Percentiles rank a stretch among this genome's conserved stretches.
Conservation (phyloP, 2,329 filamentous ascomycete species). For the Triangularia setosa region DNA sequence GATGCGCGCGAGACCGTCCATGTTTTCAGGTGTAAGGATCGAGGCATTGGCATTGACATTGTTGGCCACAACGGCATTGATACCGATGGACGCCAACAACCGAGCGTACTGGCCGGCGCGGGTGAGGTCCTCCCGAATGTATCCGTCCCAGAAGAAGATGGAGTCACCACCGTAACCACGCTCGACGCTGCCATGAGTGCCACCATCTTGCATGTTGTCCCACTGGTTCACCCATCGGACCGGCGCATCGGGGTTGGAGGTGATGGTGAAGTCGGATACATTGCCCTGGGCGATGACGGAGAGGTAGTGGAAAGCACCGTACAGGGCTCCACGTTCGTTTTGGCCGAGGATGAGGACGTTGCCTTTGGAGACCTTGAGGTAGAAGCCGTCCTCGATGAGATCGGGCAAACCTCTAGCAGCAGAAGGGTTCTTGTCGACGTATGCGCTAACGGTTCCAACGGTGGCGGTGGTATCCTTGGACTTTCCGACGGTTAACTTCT, state of each 20-base stretch:
- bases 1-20: slow-evolving; percentile 58
- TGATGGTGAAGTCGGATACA: slow-evolving; percentile 43
- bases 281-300: slow-evolving; percentile 60
- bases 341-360: slow-evolving; percentile 57
- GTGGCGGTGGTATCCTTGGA: slow-evolving; percentile 34
- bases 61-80: slow-evolving; percentile 66
- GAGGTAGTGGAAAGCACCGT: slow-evolving; percentile 66
- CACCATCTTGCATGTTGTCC: slow-evolving; percentile 54
- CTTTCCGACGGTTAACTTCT: slow-evolving; percentile 31
- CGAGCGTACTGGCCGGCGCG: slow-evolving; percentile 46
- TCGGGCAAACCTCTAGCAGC: slow-evolving; percentile 29
- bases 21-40: slow-evolving; percentile 52
- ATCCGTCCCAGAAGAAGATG: slow-evolving; percentile 62
- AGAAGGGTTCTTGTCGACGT: slow-evolving; percentile 34
- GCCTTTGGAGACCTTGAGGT: slow-evolving; percentile 45
- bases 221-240: slow-evolving; percentile 71
- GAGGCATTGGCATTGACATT: slow-evolving; percentile 67
- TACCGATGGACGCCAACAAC: slow-evolving; percentile 59
- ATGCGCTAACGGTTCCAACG: slow-evolving; percentile 47
- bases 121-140: slow-evolving; percentile 54
- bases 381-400: slow-evolving; percentile 58
- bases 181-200: slow-evolving; percentile 57
- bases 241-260: slow-evolving; percentile 54
- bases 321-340: slow-evolving; percentile 64
- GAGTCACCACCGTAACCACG: slow-evolving; percentile 64